Evolutionary conservation across 768 basidiomycete species (phyloP), one percentile per base, ranked within the genome.

Genomic region (Suillus alpinus): DNA sequence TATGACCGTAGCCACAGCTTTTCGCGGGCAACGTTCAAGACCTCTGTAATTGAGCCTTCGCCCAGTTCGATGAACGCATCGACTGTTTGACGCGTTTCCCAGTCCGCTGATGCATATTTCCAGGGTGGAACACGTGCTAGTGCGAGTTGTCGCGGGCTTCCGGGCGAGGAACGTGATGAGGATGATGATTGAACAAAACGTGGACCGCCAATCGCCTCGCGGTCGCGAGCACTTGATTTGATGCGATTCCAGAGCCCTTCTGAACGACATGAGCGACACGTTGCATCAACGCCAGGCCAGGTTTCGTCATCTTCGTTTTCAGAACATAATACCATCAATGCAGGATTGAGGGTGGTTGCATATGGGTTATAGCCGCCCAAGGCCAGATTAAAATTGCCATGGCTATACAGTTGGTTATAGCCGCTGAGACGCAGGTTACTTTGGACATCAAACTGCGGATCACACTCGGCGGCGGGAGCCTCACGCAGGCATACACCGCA

Each of bases 251-350:
- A 88, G 4, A 92, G 75, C 77, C 81, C 83, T 69, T 92, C 89
- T 2, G 69, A 69, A 39, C 90, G 81, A 70, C 91, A 92, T 50
- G 73, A 74, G 43, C 84, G 80, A 70, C 90, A 92, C 8, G 90
- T 91, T 1, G 87, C 78, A 34, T 86, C 83, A 12, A 88, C 80
- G 6, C 78, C 78, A 0, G 86, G 84, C 81, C 86, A 91, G 0
- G 83, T 81, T 13, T 86, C 83, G 18, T 85, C 81, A 70, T 92
- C 90, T 62, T 90, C 89, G 67, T 91, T 91, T 67, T 89, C 88
- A 4, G 82, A 73, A 61, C 84, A 82, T 34, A 78, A 81, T 12
- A 85, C 78, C 63, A 75, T 73, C 43, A 71, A 60, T 6, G 70
- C 65, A 31, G 72, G 71, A 37, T 71, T 68, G 31, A 72, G 41